Base-by-base conservation (phyloP, 768 basidiomycete genomes). In the Boletus pseudo-olivaceus region DNA sequence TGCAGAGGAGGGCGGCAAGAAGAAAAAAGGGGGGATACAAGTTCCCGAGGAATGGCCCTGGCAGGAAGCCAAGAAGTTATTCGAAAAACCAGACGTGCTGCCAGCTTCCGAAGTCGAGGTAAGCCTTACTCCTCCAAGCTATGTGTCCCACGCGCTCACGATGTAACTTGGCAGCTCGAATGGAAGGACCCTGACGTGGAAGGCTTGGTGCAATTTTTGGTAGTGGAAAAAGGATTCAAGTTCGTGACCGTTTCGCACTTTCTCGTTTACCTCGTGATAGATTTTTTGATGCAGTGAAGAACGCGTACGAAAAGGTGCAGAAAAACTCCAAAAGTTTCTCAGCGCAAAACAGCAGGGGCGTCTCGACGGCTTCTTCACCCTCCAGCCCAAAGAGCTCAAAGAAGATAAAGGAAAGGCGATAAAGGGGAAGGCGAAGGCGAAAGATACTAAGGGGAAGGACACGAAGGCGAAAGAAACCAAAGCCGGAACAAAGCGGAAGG, bases 201-300 rank as follows among this genome's bases (percentile, higher is more conserved):
- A 7, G 96, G 95, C 7, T 78, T 99, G 4, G 85, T 99, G 5
- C 82, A 98, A 42, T 99, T 98, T 73, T 70, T 99, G 23, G 95
- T 98, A 15, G 84, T 74, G 35, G 90, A 98, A 66, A 98, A 99
- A 68, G 97, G 97, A 7, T 99, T 99, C 84, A 96, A 88, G 96
- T 97, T 60, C 53, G 32, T 53, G 52, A 54, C 27, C 14, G 20
- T 45, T 42, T 51, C 47, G 26, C 17, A 35, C 10, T 40, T 11
- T 26, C 7, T 40, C 9, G 12, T 32, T 51, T 26, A 14, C 9
- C 12, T 8, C 27, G 7, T 49, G 26, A 57, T 6, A 33, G 17
- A 34, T 39, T 40, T 37, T 32, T 54, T 38, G 30, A 39, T 29
- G 39, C 65, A 98, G 96, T 61, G 97, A 98, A 77, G 97, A 99